Conservation (phyloP, 306 rosid species). For the Casuarina cunninghamiana region DNA sequence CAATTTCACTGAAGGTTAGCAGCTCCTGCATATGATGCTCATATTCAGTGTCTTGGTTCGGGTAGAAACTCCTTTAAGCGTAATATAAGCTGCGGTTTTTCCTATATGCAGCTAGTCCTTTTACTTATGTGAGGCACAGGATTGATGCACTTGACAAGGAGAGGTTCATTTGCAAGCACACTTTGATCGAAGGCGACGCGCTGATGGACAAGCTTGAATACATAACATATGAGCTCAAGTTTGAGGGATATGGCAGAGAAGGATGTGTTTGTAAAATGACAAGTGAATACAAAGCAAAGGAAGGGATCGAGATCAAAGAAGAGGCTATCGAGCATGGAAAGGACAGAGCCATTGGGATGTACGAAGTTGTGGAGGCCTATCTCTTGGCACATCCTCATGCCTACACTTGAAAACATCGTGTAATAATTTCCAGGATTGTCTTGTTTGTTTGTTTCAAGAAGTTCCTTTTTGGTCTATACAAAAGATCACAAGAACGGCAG, state of each 20-base stretch:
- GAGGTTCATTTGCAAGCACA: constrained; percentile 34
- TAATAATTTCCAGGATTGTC: neutral
- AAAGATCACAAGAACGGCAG: neutral
- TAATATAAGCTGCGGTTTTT: neutral
- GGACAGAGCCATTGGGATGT: constrained; percentile 44
- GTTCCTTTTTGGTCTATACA: neutral
- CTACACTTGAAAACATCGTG: constrained; percentile 23
- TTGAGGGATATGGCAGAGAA: constrained; percentile 46
- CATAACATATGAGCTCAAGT: constrained; percentile 38
- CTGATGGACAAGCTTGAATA: constrained; percentile 42
- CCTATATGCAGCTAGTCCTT: constrained; percentile 37
- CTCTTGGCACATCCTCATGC: constrained; percentile 46
- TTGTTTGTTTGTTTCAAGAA: neutral
- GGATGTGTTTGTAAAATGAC: constrained; percentile 41
- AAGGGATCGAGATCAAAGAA: constrained; percentile 34
- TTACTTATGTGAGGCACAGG: constrained; percentile 37
- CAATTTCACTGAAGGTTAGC: constrained; percentile 45
- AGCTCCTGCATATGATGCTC: neutral
- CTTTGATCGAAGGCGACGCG: constrained; percentile 41
- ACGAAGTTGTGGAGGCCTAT: constrained; percentile 48
- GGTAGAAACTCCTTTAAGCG: neutral
- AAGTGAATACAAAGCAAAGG: constrained; percentile 40
- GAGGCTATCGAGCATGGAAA: constrained; percentile 43
- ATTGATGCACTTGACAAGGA: constrained; percentile 46
- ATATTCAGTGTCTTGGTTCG: neutral